Evolutionary conservation across 768 basidiomycete species (phyloP).

Genomic region (Lactifluus subvellereus): DNA sequence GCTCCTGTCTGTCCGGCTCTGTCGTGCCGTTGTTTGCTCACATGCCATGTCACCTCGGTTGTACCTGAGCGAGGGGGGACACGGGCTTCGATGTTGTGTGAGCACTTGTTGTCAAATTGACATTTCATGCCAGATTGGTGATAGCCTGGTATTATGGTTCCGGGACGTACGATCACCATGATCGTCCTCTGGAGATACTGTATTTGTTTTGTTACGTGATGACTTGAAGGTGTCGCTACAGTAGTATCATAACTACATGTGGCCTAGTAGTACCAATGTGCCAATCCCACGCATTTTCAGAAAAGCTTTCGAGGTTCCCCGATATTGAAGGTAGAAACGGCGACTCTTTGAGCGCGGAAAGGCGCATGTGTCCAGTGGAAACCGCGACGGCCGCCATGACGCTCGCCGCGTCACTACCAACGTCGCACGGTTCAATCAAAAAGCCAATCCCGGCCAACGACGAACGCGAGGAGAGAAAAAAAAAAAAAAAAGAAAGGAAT

Average conservation of each 20-base stretch:
- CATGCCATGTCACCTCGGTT: background rate
- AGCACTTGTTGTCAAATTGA: background rate
- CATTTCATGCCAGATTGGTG: background rate
- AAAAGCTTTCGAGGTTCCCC: conserved; percentile 11
- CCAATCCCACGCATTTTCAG: background rate
- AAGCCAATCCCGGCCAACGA: too few relatives aligned
- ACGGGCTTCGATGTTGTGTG: background rate
- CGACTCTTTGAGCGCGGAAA: conserved; percentile 31
- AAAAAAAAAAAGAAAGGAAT: background rate
- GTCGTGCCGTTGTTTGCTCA: background rate
- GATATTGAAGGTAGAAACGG: conserved; percentile 31
- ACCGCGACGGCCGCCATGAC: conserved; percentile 31
- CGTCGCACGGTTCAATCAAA: too few relatives aligned
- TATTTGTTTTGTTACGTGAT: too few relatives aligned
- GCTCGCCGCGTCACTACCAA: conserved; percentile 29
- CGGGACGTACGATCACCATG: background rate
- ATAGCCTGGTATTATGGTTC: background rate
- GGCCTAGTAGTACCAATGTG: too few relatives aligned
- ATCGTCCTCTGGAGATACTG: background rate
- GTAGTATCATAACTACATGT: too few relatives aligned
- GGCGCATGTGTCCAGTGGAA: conserved; percentile 22
- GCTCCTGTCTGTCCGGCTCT: background rate
- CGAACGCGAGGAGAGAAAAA: too few relatives aligned
- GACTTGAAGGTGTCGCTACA: too few relatives aligned
- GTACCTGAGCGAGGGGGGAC: background rate